These are phyloP conservation scores for Ustilago xerochloae DNA, from an alignment of 1,284 basidiomycete genomes.

Conservation along the genomic window DNA sequence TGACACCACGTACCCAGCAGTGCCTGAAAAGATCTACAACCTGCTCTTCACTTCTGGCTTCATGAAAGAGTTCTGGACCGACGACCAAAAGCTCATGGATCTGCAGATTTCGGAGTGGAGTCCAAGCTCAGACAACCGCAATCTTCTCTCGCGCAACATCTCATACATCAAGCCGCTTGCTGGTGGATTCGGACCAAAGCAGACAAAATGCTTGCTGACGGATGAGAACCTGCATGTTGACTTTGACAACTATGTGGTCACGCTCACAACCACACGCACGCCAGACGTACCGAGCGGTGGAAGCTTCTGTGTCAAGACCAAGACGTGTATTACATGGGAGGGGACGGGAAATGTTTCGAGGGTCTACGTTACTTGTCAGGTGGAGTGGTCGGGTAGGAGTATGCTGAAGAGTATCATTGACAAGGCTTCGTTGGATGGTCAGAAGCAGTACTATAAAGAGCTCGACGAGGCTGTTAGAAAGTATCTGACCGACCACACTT, in stretches of 20 bases:
- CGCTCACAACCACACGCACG: conserved; percentile 88
- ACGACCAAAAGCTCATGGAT: conserved; percentile 83
- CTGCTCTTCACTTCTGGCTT: conserved; percentile 96
- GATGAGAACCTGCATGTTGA: conserved; percentile 87
- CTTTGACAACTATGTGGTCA: conserved; percentile 83
- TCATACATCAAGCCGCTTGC: conserved; percentile 95
- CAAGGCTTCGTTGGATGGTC: conserved; percentile 90
- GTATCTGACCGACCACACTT: conserved; percentile 87
- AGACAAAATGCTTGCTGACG: conserved; percentile 90
- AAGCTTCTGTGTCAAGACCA: conserved; percentile 91
- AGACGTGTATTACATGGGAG: conserved; percentile 94
- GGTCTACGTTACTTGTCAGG: conserved; percentile 86
- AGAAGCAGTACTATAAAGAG: conserved; percentile 86
- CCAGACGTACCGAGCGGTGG: conserved; percentile 94
- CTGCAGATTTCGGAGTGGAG: conserved; percentile 62
- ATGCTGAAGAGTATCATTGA: conserved; percentile 98
- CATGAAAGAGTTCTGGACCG: conserved; percentile 89
- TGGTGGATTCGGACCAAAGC: conserved; percentile 88
- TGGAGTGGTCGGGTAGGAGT: conserved; percentile 95
- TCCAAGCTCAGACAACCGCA: conserved; percentile 73
- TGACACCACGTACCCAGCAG: conserved; percentile 83
- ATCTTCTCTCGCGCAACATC: conserved; percentile 82
- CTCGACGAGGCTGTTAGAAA: conserved; percentile 79
- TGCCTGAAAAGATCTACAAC: conserved; percentile 94
- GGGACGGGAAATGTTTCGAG: conserved; percentile 77